Evolutionary conservation across 352 stramenopile species (phyloP), one percentile per base, ranked within the genome.

Genomic region (Phytophthora pseudosyringae): DNA sequence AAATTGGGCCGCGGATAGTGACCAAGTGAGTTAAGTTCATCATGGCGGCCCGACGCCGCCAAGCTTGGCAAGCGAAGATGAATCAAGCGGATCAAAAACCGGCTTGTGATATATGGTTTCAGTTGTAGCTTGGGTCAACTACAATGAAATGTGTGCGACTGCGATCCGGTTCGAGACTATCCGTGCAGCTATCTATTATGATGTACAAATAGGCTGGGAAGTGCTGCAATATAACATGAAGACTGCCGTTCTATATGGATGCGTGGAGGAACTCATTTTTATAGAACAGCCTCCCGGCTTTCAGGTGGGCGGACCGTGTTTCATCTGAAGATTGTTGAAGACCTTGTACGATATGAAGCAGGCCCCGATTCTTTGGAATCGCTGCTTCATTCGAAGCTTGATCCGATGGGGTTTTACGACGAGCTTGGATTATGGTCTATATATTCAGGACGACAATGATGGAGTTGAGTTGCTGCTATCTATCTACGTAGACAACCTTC

Each of bases 111-210:
- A 21, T 49, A 66, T 12, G 54, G 49, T 0, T 45, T 43, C 53
- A 70, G n/a, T n/a, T n/a, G n/a, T n/a, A 69, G n/a, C 62, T 69
- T 35, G n/a, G 50, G 12, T 72, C 44, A 59, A 71, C 31, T 76
- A 59, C 12, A 2, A 18, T 15, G 62, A 72, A 6, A 76, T 52
- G 0, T 72, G 60, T 47, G 41, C 56, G 25, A 49, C 62, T 1
- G 36, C 71, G 6, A 61, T 73, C 8, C 28, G 59, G 4, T 63
- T 73, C 4, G 59, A 65, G 8, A 63, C 47, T 1, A 69, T 73
- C 8, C 26, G 47, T 15, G 35, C 45, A 10, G 59, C 59, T 2
- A 55, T 73, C 9, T 66, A 63, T 38, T 63, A 62, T 18, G 53
- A 40, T 4, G 6, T 66, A 3, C 52, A 59, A 25, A 13, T 28